A percentile compares a stretch with the other conserved stretches of the same genome.
Conservation (phyloP, 2,329 filamentous ascomycete species). For the Curvularia verruculosa region DNA sequence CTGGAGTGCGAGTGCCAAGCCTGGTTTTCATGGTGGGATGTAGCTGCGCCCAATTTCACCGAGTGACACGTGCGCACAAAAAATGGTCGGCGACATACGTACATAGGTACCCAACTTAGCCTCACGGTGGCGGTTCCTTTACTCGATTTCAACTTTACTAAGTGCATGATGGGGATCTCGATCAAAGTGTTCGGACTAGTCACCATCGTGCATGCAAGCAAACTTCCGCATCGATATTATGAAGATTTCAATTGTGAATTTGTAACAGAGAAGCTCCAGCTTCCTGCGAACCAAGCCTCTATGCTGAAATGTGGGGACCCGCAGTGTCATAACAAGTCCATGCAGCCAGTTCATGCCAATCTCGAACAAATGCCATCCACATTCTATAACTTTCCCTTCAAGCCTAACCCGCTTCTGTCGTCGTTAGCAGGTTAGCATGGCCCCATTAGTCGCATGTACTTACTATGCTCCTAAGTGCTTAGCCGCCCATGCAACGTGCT, state of each 20-base stretch:
- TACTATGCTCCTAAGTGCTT: constrained; percentile 74
- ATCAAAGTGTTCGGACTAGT: neutral
- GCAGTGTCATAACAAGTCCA: neutral
- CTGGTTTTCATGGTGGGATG: constrained; percentile 23
- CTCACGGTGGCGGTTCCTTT: neutral
- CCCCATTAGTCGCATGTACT: constrained; percentile 24
- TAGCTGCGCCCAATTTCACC: constrained; percentile 21
- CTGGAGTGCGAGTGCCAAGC: constrained; percentile 25
- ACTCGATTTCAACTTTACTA: neutral
- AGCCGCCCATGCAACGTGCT: constrained; percentile 90
- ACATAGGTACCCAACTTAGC: neutral
- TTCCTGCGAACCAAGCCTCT: neutral
- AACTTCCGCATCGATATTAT: neutral
- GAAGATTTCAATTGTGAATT: neutral
- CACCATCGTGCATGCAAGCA: neutral
- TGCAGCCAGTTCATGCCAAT: neutral
- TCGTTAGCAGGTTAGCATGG: constrained; percentile 30
- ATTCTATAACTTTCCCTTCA: constrained; percentile 36
- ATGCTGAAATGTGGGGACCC: neutral
- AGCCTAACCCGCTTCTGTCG: constrained; percentile 41
- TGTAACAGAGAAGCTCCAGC: neutral
- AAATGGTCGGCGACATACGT: constrained; percentile 2
- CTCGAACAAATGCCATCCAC: neutral
- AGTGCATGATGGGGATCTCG: neutral
- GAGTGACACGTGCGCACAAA: constrained; percentile 28